A percentile compares a stretch with the other conserved stretches of the same genome.
These are phyloP conservation scores for Barnettozyma californica DNA, from an alignment of 805 yeast species.

Conservation along the genomic window DNA sequence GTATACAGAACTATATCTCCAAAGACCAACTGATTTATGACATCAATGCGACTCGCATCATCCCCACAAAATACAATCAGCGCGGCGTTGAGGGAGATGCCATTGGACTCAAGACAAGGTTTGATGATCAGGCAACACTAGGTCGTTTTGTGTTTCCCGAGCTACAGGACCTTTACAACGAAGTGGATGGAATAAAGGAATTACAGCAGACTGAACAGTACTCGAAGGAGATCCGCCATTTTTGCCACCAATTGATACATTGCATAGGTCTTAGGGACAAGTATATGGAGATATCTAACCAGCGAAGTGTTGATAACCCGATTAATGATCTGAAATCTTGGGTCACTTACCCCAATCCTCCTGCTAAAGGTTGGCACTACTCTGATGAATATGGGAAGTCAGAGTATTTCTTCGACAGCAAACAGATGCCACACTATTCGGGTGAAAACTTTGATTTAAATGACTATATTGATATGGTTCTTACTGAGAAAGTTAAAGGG, in stretches of 20 bases:
- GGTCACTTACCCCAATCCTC: slow-evolving; percentile 81
- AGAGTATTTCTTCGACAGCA: slow-evolving; percentile 22
- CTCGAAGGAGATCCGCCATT: slow-evolving; percentile 9
- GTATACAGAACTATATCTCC: slow-evolving; percentile 3
- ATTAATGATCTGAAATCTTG: slow-evolving; percentile 52
- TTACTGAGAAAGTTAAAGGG: slow-evolving; percentile 6
- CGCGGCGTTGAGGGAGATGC: slow-evolving; percentile 22
- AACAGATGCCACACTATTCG: slow-evolving; percentile 26
- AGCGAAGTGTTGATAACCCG: slow-evolving; percentile 66
- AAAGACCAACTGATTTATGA: slow-evolving; percentile 7
- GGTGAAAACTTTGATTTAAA: slow-evolving; percentile 32
- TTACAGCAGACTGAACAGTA: slow-evolving; percentile 12
- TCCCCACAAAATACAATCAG: slow-evolving; percentile 14
- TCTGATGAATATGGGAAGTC: slow-evolving; percentile 25
- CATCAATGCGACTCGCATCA: slow-evolving; percentile 6
- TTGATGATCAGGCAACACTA: slow-evolving; percentile 21
- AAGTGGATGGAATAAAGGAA: slow-evolving; percentile 6
- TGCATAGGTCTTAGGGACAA: slow-evolving; percentile 52
- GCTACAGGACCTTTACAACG: slow-evolving; percentile 4
- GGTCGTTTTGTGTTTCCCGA: slow-evolving; percentile 15
- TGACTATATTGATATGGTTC: slow-evolving; percentile 21
- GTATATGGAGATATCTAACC: slow-evolving; percentile 60
- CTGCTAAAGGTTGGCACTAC: slow-evolving; percentile 38
- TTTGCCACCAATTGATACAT: slow-evolving; percentile 13
- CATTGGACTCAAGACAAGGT: slow-evolving; percentile 16